A percentile compares a stretch with the other conserved stretches of the same genome.
These are phyloP conservation scores for Daldinia sp. DNA, from an alignment of 2,329 filamentous ascomycete species.

Conservation along the genomic window DNA sequence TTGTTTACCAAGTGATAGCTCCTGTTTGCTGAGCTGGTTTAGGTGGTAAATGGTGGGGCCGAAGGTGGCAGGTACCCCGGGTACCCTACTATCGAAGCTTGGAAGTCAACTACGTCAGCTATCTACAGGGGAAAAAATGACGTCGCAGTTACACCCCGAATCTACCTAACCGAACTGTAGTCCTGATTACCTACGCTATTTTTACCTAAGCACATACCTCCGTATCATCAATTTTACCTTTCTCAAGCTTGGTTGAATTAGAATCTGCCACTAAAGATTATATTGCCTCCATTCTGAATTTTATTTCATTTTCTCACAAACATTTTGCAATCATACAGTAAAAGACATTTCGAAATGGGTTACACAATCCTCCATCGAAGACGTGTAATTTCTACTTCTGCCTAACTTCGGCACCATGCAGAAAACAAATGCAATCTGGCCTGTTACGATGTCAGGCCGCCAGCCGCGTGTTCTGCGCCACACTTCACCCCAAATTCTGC, in stretches of 20 bases:
- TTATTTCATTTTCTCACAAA: background rate
- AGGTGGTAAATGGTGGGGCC: slow-evolving; percentile 30
- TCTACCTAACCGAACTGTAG: background rate
- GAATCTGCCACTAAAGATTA: background rate
- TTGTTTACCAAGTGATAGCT: slow-evolving; percentile 42
- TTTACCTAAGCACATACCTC: slow-evolving; percentile 4
- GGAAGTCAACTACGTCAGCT: slow-evolving; percentile 43
- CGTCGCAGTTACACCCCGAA: slow-evolving; percentile 28
- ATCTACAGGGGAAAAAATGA: slow-evolving; percentile 32
- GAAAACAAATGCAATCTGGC: slow-evolving; percentile 30
- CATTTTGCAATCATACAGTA: background rate
- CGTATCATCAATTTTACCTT: background rate
- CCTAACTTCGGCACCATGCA: slow-evolving; percentile 12
- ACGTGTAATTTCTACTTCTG: background rate
- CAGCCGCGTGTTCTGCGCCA: slow-evolving; percentile 24
- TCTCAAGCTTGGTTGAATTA: background rate
- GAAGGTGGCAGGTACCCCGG: slow-evolving; percentile 13
- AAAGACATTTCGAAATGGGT: background rate
- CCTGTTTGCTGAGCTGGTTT: slow-evolving; percentile 11
- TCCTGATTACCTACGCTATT: background rate
- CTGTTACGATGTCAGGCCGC: slow-evolving; percentile 14
- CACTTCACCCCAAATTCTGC: slow-evolving; percentile 14
- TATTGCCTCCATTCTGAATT: background rate
- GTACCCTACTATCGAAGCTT: slow-evolving; percentile 26
- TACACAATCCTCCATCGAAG: background rate